Evolutionary conservation across 2,329 filamentous ascomycete species (phyloP), one percentile per base, ranked within the genome.

Genomic region (Aspergillus proliferans): DNA sequence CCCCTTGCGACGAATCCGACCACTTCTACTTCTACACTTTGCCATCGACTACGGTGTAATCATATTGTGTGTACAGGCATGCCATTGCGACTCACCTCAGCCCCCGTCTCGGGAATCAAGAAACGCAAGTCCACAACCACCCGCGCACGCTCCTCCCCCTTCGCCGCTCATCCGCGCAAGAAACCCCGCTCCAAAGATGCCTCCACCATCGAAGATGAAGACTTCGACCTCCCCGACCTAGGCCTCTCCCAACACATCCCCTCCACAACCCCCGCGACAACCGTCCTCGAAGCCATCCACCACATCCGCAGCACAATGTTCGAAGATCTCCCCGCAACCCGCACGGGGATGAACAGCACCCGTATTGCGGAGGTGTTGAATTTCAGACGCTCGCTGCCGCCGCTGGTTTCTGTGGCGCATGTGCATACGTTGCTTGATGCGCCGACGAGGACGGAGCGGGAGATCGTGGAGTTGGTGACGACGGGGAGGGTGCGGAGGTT

Each of bases 311-410:
- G 66, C 12, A 70, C 67, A 26, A 80, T 80, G 70, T 85, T 84
- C 57, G 75, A 75, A 45, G 68, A 76, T 9, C 67, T 85, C 15
- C 82, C 82, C 0, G 38, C 38, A 21, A 67, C 67, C 18, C 71
- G 74, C 8, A 73, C 79, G 0, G 82, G 82, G 3, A 83, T 85
- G 81, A 81, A 80, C 59, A 82, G 79, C 51, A 78, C 75, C 7
- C 74, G 78, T 8, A 83, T 83, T 42, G 75, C 80, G 4, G 76
- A 82, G 52, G 74, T 83, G 2, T 64, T 85, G 45, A 81, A 82
- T 46, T 75, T 78, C 51, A 74, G 81, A 10, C 71, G 66, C 44
- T 71, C 68, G 39, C 60, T 85, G 42, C 81, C 82, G 10, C 77
- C 79, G 0, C 72, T 84, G 24, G 79, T 81, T 9, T 81, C 79